Evolutionary conservation across 139 green algal genomes (phyloP), one percentile per base, ranked within the genome.

Genomic region (Parachlorella kessleri): DNA sequence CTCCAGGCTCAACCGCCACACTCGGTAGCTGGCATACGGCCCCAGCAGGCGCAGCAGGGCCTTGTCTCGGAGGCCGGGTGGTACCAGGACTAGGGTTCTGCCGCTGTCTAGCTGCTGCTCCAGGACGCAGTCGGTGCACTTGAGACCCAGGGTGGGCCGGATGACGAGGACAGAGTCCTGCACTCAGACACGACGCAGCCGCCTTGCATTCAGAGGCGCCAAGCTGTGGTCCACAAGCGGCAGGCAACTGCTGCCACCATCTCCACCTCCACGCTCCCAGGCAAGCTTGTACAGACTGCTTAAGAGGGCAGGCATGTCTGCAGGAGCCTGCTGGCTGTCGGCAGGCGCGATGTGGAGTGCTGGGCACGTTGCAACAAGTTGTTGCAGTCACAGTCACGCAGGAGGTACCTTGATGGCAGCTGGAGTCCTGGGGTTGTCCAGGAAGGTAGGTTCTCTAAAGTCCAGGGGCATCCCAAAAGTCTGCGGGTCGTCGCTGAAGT

Each of bases 1-100:
- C 21, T 53, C 40, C 6, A 79, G 30, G 63, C 74, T 79, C 10
- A 79, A n/a, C 14, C 59, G 59, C 74, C 74, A 79, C 63, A 79
- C 74, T 1, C 63, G 59, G 39, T 72, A 72, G 37, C 30, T n/a
- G 26, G 30, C 37, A 32, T 79, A 79, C 26, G 38, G 38, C 38
- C 63, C 59, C 18, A 79, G 63, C 59, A 79, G 41, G 28, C 59
- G 74, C 59, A 79, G 63, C 59, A 79, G 74, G 59, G 40, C n/a
- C 8, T 9, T 32, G 38, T 79, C 74, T 6, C 4, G 10, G 0
- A 79, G 74, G 28, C 37, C 40, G 32, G 63, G 74, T 1, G 74
- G 74, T n/a, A 79, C 72, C 35, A 55, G 54, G 33, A 77, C 6
- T 54, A 54, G 23, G 18, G 21, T 14, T 18, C 36, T 24, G 39